These are phyloP conservation scores for Nicotiana knightiana DNA, from an alignment of 257 asterid genomes.

Conservation along the genomic window DNA sequence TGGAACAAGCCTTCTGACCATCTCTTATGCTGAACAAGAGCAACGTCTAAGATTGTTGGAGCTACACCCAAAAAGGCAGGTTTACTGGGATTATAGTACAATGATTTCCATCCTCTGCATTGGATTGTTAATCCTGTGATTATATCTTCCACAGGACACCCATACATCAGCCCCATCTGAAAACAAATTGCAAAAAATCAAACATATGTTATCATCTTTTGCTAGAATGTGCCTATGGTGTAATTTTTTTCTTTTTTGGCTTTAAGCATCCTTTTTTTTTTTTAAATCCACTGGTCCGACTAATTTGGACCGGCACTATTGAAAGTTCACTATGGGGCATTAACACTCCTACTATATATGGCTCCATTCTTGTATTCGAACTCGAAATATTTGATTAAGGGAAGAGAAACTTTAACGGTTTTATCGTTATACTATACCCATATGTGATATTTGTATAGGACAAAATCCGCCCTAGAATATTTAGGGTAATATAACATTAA, in stretches of 20 bases:
- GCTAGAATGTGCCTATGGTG: background rate
- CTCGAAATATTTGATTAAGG: background rate
- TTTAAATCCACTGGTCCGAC: background rate
- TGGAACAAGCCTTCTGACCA: slow-evolving; percentile 83
- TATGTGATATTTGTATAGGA: background rate
- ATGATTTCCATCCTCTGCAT: slow-evolving; percentile 83
- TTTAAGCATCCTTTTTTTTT: background rate
- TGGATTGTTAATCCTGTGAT: slow-evolving; percentile 77
- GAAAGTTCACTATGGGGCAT: background rate
- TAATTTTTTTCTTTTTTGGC: background rate
- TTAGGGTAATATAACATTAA: no score
- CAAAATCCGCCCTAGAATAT: no score
- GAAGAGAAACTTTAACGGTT: background rate
- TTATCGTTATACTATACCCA: background rate
- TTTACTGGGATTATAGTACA: slow-evolving; percentile 52
- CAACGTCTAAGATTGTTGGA: slow-evolving; percentile 48
- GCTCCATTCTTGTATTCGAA: background rate
- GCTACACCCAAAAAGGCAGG: slow-evolving; percentile 61
- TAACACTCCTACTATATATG: background rate
- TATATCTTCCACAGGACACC: slow-evolving; percentile 75
- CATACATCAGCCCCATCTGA: slow-evolving; percentile 83
- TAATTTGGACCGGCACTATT: background rate
- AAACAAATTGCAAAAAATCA: background rate
- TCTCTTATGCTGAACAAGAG: slow-evolving; percentile 68
- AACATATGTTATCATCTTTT: background rate